Conservation (phyloP, 1,139 yeast genomes). For the Nakaseomyces glabratus region DNA sequence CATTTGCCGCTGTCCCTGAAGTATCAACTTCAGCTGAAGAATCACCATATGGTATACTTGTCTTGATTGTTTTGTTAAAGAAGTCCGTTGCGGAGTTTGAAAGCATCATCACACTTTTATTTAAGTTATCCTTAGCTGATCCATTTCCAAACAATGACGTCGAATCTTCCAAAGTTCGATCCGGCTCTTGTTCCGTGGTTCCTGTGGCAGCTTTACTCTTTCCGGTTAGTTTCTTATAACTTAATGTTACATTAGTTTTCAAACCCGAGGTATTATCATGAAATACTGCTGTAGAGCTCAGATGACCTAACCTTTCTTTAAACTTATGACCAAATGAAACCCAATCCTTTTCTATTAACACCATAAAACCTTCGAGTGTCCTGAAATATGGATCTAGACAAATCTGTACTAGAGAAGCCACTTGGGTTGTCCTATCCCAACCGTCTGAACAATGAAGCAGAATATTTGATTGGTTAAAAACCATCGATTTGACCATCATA, state of each 20-base stretch:
- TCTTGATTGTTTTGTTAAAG: constrained; percentile 2
- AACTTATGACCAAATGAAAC: constrained; percentile 88
- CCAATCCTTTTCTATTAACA: constrained; percentile 90
- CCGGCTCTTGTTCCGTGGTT: too few relatives aligned
- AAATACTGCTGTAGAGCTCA: constrained; percentile 38
- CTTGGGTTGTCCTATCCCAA: constrained; percentile 94
- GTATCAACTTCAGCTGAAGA: background rate
- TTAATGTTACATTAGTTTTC: background rate
- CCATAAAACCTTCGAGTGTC: constrained; percentile 78
- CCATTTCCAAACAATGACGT: too few relatives aligned
- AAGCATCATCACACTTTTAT: background rate
- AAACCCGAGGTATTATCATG: constrained; percentile 29
- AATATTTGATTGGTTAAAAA: constrained; percentile 73
- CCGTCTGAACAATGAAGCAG: constrained; percentile 95
- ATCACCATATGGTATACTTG: too few relatives aligned
- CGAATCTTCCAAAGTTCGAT: too few relatives aligned
- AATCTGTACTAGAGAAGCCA: constrained; percentile 73
- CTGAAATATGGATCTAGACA: constrained; percentile 87
- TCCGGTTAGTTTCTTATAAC: constrained; percentile 1
- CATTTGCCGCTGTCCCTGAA: too few relatives aligned
- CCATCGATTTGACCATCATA: constrained; percentile 67
- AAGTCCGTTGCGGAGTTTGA: constrained; percentile 2
- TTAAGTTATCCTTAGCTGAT: background rate
- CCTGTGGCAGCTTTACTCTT: background rate
- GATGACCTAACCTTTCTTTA: constrained; percentile 71